phyloP scores from a whole-genome alignment of 2,329 filamentous ascomycete genomes.

The Alternaria novae-zelandiae region DNA sequence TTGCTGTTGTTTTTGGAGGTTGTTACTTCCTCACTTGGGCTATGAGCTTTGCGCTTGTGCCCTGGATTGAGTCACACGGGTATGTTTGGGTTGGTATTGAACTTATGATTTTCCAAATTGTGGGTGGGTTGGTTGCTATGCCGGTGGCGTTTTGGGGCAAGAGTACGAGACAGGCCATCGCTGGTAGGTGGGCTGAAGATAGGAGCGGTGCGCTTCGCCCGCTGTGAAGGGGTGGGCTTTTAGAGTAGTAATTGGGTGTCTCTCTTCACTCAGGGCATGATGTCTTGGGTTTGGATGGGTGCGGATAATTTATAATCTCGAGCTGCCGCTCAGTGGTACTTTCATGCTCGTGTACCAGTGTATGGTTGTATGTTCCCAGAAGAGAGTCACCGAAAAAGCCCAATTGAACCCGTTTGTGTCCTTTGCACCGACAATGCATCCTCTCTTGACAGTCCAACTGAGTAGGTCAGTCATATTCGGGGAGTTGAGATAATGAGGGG shows the following conservation, averaged over 20 bases:
- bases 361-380: not conserved
- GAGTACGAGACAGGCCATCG: slow-evolving; percentile 33
- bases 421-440: too few relatives aligned
- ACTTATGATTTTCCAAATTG: slow-evolving; percentile 45
- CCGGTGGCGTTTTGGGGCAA: slow-evolving; percentile 44
- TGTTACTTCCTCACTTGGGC: slow-evolving; percentile 31
- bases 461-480: too few relatives aligned
- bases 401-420: too few relatives aligned
- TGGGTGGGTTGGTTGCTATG: slow-evolving; percentile 29
- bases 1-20: slow-evolving; percentile 33
- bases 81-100: slow-evolving; percentile 42
- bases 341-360: not conserved
- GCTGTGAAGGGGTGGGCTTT: not conserved
- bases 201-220: slow-evolving; percentile 38
- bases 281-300: not conserved
- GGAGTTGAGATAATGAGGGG: too few relatives aligned
- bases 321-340: not conserved
- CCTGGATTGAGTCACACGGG: slow-evolving; percentile 35
- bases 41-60: slow-evolving; percentile 30
- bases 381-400: too few relatives aligned
- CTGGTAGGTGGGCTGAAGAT: slow-evolving; percentile 35
- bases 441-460: too few relatives aligned
- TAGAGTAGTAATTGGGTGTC: not conserved
- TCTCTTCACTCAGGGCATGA: not conserved
- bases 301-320: not conserved